phyloP scores from a whole-genome alignment of 2,329 filamentous ascomycete species.

The Phialophora verrucosa region DNA sequence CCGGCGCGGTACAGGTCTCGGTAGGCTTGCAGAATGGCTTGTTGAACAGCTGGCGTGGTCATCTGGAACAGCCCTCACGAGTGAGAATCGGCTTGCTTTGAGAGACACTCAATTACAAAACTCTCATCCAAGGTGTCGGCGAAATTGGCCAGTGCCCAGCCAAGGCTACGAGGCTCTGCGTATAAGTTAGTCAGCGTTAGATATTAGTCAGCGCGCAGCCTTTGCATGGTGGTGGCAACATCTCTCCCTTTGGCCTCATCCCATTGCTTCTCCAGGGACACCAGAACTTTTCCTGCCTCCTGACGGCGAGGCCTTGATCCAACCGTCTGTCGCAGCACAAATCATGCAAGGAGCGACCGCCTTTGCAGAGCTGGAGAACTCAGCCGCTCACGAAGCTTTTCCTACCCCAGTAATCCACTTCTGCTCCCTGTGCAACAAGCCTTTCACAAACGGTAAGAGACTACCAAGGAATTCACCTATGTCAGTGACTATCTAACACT shows the following conservation, averaged over 20 bases:
- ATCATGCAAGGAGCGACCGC: not conserved
- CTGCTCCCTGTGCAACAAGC: conserved; percentile 4
- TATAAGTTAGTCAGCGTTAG: not conserved
- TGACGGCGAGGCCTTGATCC: not conserved
- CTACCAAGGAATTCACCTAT: not conserved
- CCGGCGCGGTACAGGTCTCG: conserved; percentile 61
- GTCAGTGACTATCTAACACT: not conserved
- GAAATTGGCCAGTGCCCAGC: not conserved
- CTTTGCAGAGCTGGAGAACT: not conserved
- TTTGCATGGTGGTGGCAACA: not conserved
- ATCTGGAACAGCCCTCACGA: not conserved
- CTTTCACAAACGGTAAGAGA: conserved; percentile 8
- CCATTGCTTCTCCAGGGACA: not conserved
- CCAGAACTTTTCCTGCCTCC: not conserved
- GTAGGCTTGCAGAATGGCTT: conserved; percentile 58
- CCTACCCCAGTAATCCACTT: not conserved
- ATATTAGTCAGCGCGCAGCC: not conserved
- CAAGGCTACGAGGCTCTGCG: not conserved
- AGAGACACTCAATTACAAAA: not conserved
- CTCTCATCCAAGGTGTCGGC: not conserved
- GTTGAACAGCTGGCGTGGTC: not conserved
- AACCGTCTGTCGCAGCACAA: not conserved
- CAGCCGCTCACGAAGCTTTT: not conserved
- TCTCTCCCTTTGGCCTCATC: not conserved
- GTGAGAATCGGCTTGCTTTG: not conserved